Percentiles rank a stretch among this genome's conserved stretches.
phyloP scores from a whole-genome alignment of 1,284 basidiomycete genomes.

The Ceratobasidium sp. region DNA sequence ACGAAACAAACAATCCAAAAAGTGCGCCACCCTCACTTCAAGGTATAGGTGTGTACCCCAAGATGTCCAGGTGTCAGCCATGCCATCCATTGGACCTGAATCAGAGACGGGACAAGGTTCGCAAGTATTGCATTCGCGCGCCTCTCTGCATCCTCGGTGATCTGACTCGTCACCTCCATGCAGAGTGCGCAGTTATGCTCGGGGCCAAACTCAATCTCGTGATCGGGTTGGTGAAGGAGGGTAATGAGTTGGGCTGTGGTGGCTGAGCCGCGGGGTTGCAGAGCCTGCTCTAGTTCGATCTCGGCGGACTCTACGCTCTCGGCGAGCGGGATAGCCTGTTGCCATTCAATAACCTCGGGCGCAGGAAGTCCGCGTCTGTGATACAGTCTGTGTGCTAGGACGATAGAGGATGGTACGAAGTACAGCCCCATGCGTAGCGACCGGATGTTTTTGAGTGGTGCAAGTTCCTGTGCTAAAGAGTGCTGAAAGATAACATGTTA shows the following conservation, averaged over 20 bases:
- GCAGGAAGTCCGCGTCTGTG: slow-evolving; percentile 7
- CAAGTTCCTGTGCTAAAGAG: slow-evolving; percentile 13
- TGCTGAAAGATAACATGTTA: neutral
- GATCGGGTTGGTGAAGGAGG: slow-evolving; percentile 22
- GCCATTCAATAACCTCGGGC: slow-evolving; percentile 21
- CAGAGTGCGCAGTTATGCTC: slow-evolving; percentile 7
- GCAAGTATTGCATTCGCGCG: neutral
- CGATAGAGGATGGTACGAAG: slow-evolving; percentile 19
- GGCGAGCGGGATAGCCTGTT: slow-evolving; percentile 2
- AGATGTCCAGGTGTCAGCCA: slow-evolving; percentile 21
- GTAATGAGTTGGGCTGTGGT: slow-evolving; percentile 27
- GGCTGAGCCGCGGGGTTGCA: neutral
- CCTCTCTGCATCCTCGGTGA: neutral
- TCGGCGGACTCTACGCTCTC: neutral
- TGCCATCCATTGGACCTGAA: slow-evolving; percentile 11
- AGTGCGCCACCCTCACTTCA: no score
- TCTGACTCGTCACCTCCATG: slow-evolving; percentile 1
- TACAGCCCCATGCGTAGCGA: slow-evolving; percentile 32
- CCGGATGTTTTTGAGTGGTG: slow-evolving; percentile 16
- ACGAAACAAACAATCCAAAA: no score
- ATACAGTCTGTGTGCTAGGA: slow-evolving; percentile 30
- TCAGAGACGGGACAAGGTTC: slow-evolving; percentile 19
- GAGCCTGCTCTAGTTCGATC: neutral
- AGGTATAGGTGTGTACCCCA: neutral
- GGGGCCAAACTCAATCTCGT: slow-evolving; percentile 5